Evolutionary conservation across 2,329 filamentous ascomycete species (phyloP).

Genomic region (Monilinia fructicola): DNA sequence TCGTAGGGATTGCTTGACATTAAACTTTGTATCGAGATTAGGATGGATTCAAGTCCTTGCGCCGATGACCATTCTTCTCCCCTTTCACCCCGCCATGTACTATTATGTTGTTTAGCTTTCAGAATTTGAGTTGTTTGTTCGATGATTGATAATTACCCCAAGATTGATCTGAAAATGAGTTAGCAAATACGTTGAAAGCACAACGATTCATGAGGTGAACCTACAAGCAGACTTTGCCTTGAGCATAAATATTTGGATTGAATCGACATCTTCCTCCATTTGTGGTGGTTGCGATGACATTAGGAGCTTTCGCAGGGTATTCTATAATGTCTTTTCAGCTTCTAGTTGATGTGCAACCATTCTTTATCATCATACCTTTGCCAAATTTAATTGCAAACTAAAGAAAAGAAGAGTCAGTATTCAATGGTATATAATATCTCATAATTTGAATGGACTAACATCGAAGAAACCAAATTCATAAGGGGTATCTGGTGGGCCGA

Average conservation of each 20-base stretch:
- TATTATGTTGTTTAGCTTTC: conserved; percentile 42
- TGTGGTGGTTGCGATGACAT: conserved; percentile 72
- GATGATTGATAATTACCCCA: conserved; percentile 59
- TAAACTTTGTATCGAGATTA: conserved; percentile 93
- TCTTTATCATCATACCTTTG: conserved; percentile 55
- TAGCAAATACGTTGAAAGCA: conserved; percentile 25
- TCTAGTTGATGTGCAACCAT: conserved; percentile 19
- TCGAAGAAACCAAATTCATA: conserved; percentile 99
- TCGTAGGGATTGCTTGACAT: conserved; percentile 94
- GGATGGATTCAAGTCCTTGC: conserved; percentile 88
- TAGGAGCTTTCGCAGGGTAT: conserved; percentile 71
- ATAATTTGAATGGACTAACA: conserved; percentile 49
- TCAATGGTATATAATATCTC: neutral
- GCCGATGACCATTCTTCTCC: conserved; percentile 97
- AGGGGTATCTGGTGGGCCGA: conserved; percentile 89
- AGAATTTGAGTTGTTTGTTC: neutral
- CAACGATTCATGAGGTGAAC: conserved; percentile 41
- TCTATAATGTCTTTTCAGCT: conserved; percentile 50
- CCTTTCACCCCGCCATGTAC: conserved; percentile 87
- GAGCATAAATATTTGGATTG: conserved; percentile 94
- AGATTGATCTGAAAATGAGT: conserved; percentile 66
- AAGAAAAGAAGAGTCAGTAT: conserved; percentile 36
- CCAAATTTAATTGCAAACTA: conserved; percentile 77
- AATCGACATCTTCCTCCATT: conserved; percentile 87
- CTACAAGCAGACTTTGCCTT: conserved; percentile 88